Evolutionary conservation across 2,329 filamentous ascomycete genomes (phyloP).

Genomic region (Ceratocystis eucalypticola): DNA sequence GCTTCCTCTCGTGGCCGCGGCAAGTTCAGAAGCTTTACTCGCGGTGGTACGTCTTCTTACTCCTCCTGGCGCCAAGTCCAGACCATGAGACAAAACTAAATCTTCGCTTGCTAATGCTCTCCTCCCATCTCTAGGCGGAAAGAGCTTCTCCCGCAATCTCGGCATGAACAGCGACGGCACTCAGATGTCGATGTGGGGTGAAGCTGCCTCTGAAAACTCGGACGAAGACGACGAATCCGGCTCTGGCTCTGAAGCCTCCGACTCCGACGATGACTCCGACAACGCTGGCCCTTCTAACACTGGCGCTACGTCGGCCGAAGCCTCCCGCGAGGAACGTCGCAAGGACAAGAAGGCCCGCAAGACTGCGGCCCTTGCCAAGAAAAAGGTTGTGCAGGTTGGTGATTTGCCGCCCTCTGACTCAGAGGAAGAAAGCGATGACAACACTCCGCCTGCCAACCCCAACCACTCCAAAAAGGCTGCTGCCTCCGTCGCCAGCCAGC

Average conservation of each 20-base stretch:
- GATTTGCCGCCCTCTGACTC: conserved; percentile 68
- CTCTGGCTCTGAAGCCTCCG: conserved; percentile 38
- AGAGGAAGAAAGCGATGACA: conserved; percentile 34
- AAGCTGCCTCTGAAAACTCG: conserved; percentile 27
- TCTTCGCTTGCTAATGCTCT: conserved; percentile 17
- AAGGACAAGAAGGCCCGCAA: conserved; percentile 83
- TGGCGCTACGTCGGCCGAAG: conserved; percentile 35
- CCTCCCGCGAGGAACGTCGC: conserved; percentile 73
- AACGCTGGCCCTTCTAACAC: conserved; percentile 31
- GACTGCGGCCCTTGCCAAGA: conserved; percentile 69
- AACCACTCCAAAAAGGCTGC: conserved; percentile 50
- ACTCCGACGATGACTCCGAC: conserved; percentile 25
- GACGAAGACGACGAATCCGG: conserved; percentile 27
- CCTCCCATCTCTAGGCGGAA: conserved; percentile 52
- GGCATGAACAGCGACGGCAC: conserved; percentile 80
- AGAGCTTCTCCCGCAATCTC: conserved; percentile 87
- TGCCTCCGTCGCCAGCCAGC: conserved; percentile 54
- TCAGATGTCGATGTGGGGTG: conserved; percentile 67
- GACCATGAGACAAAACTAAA: background rate
- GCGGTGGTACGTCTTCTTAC: conserved; percentile 54
- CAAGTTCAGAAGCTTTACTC: conserved; percentile 87
- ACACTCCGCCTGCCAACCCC: conserved; percentile 67
- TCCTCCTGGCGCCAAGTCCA: conserved; percentile 21
- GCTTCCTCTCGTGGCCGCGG: conserved; percentile 58
- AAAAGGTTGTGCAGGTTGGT: conserved; percentile 64